Evolutionary conservation across 257 asterid species (phyloP), one percentile per base, ranked within the genome.

Genomic region (Rauvolfia tetraphylla): DNA sequence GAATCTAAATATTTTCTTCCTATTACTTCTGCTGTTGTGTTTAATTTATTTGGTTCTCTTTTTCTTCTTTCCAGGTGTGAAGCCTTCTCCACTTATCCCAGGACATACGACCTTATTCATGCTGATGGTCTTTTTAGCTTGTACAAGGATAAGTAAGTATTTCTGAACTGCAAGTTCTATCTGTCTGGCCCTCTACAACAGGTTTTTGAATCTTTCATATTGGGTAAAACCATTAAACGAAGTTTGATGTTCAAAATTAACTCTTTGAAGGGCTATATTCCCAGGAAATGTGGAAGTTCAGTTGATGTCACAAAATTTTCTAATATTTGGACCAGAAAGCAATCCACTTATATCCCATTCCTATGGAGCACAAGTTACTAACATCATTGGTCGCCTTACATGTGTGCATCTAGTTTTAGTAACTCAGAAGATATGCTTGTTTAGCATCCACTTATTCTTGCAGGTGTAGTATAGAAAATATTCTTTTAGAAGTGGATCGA

Each of bases 51-150:
- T 44, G 57, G 73, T 41, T 49, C 3, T 36, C 25, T 39, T 48
- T 39, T 15, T 72, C 69, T 54, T 39, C 36, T 65, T 53, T 68
- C 48, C 82, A 85, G 88, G 88, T 85, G 88, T 23, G 88, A 85
- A 75, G 86, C 82, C 51, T 85, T 85, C 85, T 85, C 88, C 33
- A 82, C 88, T 3, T 85, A 82, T 49, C 88, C 88, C 20, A 81
- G 88, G 63, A 82, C 86, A 20, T 85, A 85, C 44, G 88, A 85
- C 74, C 86, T 85, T 33, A 85, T 85, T 75, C 88, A 85, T 56
- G 86, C 82, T 48, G 78, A 78, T 25, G 81, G 88, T 38, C 31
- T 85, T 78, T 85, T 85, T 69, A 82, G 76, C 80, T 75, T 85
- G 77, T 85, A 85, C 76, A 80, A 82, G 79, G 85, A 80, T 76